These are phyloP conservation scores for Aspergillus alliaceus DNA, from an alignment of 2,329 filamentous ascomycete species.

Conservation along the genomic window DNA sequence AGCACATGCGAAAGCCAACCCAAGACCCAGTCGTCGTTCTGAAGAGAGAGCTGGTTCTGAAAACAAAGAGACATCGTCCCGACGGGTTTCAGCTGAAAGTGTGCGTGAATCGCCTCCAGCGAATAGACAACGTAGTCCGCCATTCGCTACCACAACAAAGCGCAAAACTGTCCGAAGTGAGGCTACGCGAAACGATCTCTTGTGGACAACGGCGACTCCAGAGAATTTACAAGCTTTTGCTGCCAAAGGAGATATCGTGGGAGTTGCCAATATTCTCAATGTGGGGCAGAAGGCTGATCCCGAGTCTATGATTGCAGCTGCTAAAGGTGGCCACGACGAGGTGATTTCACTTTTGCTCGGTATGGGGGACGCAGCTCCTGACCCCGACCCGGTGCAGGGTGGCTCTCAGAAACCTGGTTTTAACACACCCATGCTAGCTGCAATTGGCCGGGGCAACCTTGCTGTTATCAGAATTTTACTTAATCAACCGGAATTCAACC, in stretches of 20 bases:
- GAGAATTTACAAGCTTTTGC: slow-evolving; percentile 51
- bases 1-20: slow-evolving; percentile 62
- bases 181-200: slow-evolving; percentile 49
- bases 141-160: slow-evolving; percentile 33
- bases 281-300: slow-evolving; percentile 65
- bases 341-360: slow-evolving; percentile 77
- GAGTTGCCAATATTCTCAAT: slow-evolving; percentile 51
- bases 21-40: slow-evolving; percentile 46
- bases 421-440: slow-evolving; percentile 89
- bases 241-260: slow-evolving; percentile 50
- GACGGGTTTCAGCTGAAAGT: slow-evolving; percentile 46
- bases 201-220: slow-evolving; percentile 52
- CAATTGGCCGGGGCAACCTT: slow-evolving; percentile 84
- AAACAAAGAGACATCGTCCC: slow-evolving; percentile 40
- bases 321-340: slow-evolving; percentile 85
- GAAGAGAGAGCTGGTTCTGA: slow-evolving; percentile 40
- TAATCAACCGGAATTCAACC: slow-evolving; percentile 77
- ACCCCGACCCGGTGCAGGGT: slow-evolving; percentile 64
- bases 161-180: slow-evolving; percentile 51
- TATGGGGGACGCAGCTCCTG: slow-evolving; percentile 64
- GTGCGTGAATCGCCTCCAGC: slow-evolving; percentile 46
- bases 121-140: slow-evolving; percentile 41
- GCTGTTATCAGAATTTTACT: slow-evolving; percentile 80
- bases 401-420: slow-evolving; percentile 62
- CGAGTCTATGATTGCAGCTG: slow-evolving; percentile 85